These are phyloP conservation scores for Vitellaria paradoxa DNA, from an alignment of 179 eudicot species.

Conservation along the genomic window DNA sequence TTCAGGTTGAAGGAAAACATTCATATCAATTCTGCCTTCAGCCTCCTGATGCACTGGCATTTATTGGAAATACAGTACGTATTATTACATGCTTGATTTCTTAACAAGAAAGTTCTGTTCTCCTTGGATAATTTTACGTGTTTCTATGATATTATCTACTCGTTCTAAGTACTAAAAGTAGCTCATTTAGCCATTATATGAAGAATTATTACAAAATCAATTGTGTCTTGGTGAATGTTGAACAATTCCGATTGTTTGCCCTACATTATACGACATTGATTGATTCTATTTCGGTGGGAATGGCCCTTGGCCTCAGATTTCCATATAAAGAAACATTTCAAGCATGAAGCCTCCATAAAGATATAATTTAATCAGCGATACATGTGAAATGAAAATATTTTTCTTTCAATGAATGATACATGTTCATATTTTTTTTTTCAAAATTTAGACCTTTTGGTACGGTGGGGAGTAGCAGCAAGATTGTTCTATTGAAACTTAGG, in stretches of 20 bases:
- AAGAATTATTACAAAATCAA: neutral
- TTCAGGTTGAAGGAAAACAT: conserved; percentile 71
- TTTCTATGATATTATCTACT: neutral
- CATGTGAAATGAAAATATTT: neutral
- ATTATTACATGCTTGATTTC: neutral
- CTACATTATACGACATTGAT: too few relatives aligned
- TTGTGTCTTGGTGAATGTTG: neutral
- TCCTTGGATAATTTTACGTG: neutral
- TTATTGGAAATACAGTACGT: conserved; percentile 89
- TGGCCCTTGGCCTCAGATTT: too few relatives aligned
- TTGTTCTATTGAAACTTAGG: too few relatives aligned
- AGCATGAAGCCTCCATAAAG: neutral
- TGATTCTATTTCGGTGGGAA: too few relatives aligned
- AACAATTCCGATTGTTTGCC: neutral
- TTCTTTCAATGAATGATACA: neutral
- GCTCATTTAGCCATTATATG: neutral
- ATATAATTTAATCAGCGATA: neutral
- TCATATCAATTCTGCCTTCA: conserved; percentile 90
- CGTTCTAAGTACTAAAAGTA: neutral
- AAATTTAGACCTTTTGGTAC: neutral
- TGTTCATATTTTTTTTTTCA: neutral
- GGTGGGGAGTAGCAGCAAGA: too few relatives aligned
- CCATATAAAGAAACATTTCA: too few relatives aligned
- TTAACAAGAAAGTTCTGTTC: neutral
- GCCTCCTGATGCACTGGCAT: conserved; percentile 83